Conservation (phyloP, 768 basidiomycete species). For the Leccinellum rugosiceps region DNA sequence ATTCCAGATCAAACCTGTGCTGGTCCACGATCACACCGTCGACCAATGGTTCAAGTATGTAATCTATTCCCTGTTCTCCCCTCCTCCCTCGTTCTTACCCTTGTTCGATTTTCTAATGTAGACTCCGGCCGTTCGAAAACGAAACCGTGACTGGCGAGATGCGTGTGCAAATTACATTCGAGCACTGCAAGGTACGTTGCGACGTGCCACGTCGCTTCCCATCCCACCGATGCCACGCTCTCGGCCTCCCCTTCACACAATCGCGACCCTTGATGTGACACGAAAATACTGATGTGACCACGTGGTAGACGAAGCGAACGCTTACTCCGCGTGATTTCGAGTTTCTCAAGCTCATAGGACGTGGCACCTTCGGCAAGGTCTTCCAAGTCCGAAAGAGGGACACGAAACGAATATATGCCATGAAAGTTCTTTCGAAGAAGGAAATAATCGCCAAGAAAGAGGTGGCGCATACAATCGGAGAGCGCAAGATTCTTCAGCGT, state of each 20-base stretch:
- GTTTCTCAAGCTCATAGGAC: constrained; percentile 97
- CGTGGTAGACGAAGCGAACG: constrained; percentile 70
- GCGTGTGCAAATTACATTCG: constrained; percentile 91
- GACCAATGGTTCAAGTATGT: constrained; percentile 97
- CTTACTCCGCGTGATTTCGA: constrained; percentile 96
- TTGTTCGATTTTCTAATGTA: constrained; percentile 30
- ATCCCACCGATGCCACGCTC: constrained; percentile 20
- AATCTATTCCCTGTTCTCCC: constrained; percentile 12
- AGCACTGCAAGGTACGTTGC: constrained; percentile 72
- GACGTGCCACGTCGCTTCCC: constrained; percentile 19
- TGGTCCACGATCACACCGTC: constrained; percentile 90
- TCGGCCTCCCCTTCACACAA: constrained; percentile 23
- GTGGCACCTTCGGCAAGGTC: constrained; percentile 96
- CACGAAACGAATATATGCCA: constrained; percentile 98
- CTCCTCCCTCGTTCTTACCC: constrained; percentile 7
- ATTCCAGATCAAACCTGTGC: constrained; percentile 85
- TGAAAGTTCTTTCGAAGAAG: constrained; percentile 99
- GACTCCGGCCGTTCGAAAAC: constrained; percentile 71
- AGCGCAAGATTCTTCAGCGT: constrained; percentile 96
- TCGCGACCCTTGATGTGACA: constrained; percentile 19
- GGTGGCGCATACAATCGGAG: constrained; percentile 98
- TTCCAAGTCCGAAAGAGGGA: constrained; percentile 99
- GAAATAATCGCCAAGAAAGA: constrained; percentile 99
- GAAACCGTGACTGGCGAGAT: constrained; percentile 91
- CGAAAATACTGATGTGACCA: constrained; percentile 20